Evolutionary conservation across 73 alveolate genomes (phyloP).

Genomic region (Durusdinium trenchii): DNA sequence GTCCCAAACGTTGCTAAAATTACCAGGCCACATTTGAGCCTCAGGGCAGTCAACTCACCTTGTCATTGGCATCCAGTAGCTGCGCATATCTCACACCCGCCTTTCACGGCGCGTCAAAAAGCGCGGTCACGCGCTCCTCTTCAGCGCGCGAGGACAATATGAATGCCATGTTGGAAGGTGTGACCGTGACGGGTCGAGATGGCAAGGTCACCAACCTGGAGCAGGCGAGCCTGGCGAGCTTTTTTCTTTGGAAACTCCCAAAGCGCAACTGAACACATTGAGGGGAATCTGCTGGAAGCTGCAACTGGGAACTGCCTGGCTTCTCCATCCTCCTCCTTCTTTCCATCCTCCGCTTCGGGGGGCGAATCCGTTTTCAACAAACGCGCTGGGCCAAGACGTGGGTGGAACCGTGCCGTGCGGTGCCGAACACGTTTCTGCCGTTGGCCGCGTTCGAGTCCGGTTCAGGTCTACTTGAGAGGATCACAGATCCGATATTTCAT

Average conservation of each 20-base stretch:
- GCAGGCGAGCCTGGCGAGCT: conserved; percentile 38
- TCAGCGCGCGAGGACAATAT: conserved; percentile 97
- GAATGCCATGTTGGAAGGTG: conserved; percentile 98
- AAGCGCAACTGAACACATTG: not conserved
- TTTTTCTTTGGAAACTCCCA: not conserved
- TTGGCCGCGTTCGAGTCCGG: not conserved
- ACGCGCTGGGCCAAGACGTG: not conserved
- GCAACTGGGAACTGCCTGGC: not conserved
- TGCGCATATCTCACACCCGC: not conserved
- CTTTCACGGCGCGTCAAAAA: not conserved
- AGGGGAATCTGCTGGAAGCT: not conserved
- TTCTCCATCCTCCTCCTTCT: not conserved
- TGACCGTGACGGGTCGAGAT: conserved; percentile 98
- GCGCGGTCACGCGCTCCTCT: not conserved
- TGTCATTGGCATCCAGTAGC: not conserved
- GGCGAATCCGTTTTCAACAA: no score
- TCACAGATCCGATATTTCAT: conserved; percentile 98
- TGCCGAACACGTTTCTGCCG: no score
- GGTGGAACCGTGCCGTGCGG: no score
- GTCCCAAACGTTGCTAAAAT: not conserved
- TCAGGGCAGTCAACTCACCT: not conserved
- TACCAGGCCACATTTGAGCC: not conserved
- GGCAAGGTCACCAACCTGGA: conserved; percentile 97
- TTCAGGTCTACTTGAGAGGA: conserved; percentile 98
- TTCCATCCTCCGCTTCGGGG: not conserved